Percentiles rank a stretch among this genome's conserved stretches.
Evolutionary conservation across 2,329 filamentous ascomycete genomes (phyloP).

Genomic region (Diaporthe caulivora): DNA sequence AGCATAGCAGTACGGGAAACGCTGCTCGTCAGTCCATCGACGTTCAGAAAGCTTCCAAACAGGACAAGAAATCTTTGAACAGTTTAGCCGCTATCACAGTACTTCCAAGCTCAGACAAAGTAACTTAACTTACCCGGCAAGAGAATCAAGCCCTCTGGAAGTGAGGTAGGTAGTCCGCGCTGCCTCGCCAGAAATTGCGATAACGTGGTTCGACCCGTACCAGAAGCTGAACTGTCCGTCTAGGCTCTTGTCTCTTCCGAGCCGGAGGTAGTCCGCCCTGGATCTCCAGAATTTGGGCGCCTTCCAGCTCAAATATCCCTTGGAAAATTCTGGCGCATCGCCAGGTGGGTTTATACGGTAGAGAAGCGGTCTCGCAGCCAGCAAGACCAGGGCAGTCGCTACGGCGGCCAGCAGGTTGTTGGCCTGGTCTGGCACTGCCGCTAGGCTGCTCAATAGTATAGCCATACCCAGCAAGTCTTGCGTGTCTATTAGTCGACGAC

Average conservation of each 20-base stretch:
- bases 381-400: not conserved
- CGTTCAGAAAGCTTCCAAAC: slow-evolving; percentile 11
- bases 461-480: not conserved
- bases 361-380: slow-evolving; percentile 2
- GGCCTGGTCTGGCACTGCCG: not conserved
- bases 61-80: not conserved
- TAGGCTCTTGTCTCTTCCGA: not conserved
- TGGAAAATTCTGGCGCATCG: not conserved
- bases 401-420: not conserved
- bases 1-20: slow-evolving; percentile 1
- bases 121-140: slow-evolving; percentile 1
- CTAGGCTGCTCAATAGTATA: not conserved
- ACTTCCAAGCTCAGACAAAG: not conserved
- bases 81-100: not conserved
- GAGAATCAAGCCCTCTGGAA: slow-evolving; percentile 4
- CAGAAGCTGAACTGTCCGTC: slow-evolving; percentile 11
- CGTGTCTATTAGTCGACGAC: not conserved
- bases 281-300: slow-evolving; percentile 3
- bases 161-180: slow-evolving; percentile 11
- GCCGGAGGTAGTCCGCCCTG: not conserved
- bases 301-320: not conserved
- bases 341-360: not conserved
- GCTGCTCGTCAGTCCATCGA: not conserved
- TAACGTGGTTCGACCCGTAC: slow-evolving; percentile 3
- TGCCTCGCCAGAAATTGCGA: slow-evolving; percentile 5